Evolutionary conservation across 306 rosid genomes (phyloP), one percentile per base, ranked within the genome.

Genomic region (Sicyos edulis): DNA sequence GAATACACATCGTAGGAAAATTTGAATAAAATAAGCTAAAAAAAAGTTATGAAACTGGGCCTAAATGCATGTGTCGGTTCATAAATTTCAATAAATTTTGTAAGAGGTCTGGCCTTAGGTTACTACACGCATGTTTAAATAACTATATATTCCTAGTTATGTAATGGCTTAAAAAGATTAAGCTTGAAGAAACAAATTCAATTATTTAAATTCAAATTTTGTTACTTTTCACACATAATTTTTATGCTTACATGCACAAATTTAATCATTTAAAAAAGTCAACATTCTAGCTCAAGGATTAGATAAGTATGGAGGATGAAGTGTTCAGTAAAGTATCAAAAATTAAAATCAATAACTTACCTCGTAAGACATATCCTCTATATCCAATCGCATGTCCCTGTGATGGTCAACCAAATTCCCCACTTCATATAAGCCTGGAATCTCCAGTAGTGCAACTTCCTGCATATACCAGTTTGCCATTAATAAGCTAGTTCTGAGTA

Each of bases 351-450:
- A 16, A 45, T 54, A 24, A 73, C 83, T 80, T 82, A 85, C 99
- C 96, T 95, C 99, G 71, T 95, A 95, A 42, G 99, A 89, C 97
- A 95, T 91, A 76, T 95, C 91, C 86, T 91, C 99, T 51, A 95
- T 95, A 85, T 95, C 97, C 90, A 95, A 72, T 69, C 92, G 95
- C 95, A 95, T 84, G 78, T 95, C 99, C 53, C 96, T 84, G 80
- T 95, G 97, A 80, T 89, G 88, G 76, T 95, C 99, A 65, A 77
- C 78, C 40, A 80, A 72, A 78, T 78, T 82, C 26, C 95, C 86
- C 52, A 84, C 86, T 78, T 88, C 89, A 65, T 85, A 80, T 8
- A 78, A 67, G 17, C 84, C 83, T 52, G 86, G 86, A 75, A 86
- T 72, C 47, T 95, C 89, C 14, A 95, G 78, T 77, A 91, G 78